A percentile compares a stretch with the other conserved stretches of the same genome.
These are phyloP conservation scores for Talaromyces rugulosus DNA, from an alignment of 2,329 filamentous ascomycete genomes.

Conservation along the genomic window DNA sequence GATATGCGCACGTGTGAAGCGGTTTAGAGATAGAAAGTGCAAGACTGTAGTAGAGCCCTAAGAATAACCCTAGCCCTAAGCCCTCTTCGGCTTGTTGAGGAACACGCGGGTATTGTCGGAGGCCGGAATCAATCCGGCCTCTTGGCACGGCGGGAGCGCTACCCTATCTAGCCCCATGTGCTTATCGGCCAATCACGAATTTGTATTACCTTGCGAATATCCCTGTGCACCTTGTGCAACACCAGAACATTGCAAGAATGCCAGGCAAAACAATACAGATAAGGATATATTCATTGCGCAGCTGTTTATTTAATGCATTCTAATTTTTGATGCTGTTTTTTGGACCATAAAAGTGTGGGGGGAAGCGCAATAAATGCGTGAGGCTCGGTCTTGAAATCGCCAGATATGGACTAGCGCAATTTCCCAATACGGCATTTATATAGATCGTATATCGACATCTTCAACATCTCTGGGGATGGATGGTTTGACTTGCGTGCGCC, in stretches of 20 bases:
- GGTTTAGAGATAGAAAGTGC: no score
- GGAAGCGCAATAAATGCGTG: not conserved
- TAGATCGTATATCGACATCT: not conserved
- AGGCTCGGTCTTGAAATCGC: not conserved
- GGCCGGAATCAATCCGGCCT: conserved; percentile 42
- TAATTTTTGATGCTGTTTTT: not conserved
- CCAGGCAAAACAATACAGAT: not conserved
- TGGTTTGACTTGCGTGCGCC: not conserved
- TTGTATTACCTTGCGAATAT: not conserved
- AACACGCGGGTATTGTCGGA: conserved; percentile 20
- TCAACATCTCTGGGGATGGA: not conserved
- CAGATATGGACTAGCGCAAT: not conserved
- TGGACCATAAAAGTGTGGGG: not conserved
- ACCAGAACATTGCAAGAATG: not conserved
- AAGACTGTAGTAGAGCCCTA: no score
- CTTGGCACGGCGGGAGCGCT: conserved; percentile 19
- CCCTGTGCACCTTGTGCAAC: not conserved
- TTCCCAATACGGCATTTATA: not conserved
- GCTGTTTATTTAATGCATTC: not conserved
- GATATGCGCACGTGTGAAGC: no score
- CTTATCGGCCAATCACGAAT: conserved; percentile 2
- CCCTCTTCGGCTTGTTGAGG: not conserved
- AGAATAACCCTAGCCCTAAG: not conserved
- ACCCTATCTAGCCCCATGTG: not conserved
- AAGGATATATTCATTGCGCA: not conserved